Percentiles rank a stretch among this genome's conserved stretches.
Evolutionary conservation across 495 filamentous ascomycete species (phyloP).

Genomic region (Mycothermus thermophilus): DNA sequence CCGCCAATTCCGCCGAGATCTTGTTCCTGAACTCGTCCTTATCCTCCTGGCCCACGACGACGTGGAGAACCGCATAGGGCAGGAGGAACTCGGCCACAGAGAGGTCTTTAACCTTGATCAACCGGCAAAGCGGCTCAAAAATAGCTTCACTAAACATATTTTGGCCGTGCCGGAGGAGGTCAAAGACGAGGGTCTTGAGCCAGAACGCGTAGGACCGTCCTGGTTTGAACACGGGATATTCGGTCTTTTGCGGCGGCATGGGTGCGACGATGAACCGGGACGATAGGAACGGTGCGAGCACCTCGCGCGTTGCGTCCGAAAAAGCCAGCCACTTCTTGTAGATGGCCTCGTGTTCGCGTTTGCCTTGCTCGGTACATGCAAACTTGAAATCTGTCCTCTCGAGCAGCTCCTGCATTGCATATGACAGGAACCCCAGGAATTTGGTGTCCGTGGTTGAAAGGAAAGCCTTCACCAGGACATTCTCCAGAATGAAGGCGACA

Average conservation of each 20-base stretch:
- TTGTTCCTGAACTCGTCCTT: constrained; percentile 49
- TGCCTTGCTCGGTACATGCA: constrained; percentile 27
- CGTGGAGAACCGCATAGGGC: constrained; percentile 70
- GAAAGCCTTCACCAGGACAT: constrained; percentile 83
- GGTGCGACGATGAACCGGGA: constrained; percentile 66
- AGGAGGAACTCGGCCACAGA: constrained; percentile 74
- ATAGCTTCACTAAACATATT: constrained; percentile 56
- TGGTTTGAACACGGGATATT: constrained; percentile 64
- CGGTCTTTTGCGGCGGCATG: constrained; percentile 36
- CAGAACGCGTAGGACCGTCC: constrained; percentile 58
- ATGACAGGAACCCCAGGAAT: constrained; percentile 80
- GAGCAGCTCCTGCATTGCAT: constrained; percentile 83
- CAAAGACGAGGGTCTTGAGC: constrained; percentile 65
- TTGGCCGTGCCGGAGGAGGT: constrained; percentile 61
- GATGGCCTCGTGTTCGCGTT: constrained; percentile 10
- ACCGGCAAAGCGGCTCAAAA: constrained; percentile 64
- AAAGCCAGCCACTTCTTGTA: constrained; percentile 63
- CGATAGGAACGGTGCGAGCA: constrained; percentile 68
- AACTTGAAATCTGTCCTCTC: constrained; percentile 55
- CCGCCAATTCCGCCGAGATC: constrained; percentile 55
- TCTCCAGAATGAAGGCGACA: constrained; percentile 66
- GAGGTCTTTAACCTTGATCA: constrained; percentile 70
- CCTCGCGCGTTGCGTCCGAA: constrained; percentile 59
- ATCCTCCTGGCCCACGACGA: constrained; percentile 50
- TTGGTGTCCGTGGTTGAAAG: constrained; percentile 73